Base-by-base conservation (phyloP, 139 green algal species). In the Chlorella sp. region DNA sequence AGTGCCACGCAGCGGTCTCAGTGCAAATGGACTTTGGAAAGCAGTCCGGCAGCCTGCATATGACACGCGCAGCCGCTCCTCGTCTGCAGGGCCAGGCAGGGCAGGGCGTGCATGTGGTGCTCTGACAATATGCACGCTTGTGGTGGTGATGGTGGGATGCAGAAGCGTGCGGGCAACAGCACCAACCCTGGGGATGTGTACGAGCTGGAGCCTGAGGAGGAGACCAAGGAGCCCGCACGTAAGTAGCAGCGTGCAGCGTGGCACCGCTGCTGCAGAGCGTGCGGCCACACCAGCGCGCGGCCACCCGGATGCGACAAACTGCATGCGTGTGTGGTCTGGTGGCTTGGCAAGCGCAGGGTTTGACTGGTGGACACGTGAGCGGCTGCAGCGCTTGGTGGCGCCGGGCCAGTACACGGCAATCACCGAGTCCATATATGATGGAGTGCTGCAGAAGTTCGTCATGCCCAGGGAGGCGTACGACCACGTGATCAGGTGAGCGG, bases 391-490 rank as follows among this genome's bases (percentile, higher is more conserved):
- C 42, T 24, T 82, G 59, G 35, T 74, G 66, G 67, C 67, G 0
- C 76, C 71, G 1, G 61, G 55, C 4, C 55, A 72, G 59, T 63
- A 70, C 70, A 72, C 72, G 24, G 71, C 72, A 24, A 30, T 42
- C 59, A 33, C 31, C 6, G 65, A 72, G 65, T 72, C 75, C 64
- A 64, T 83, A 33, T 70, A 83, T 49, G 77, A 83, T 36, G 77
- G 77, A 3, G 35, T 83, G 50, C 73, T 83, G 69, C 77, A 83
- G 69, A 67, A 67, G 24, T 83, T 77, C 31, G 73, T 83, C 23
- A 27, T 67, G 59, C 77, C 73, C 6, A 29, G 77, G 26, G 77
- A 77, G 30, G 67, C 70, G 31, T 61, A 79, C 50, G 51, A 83
- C 62, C 65, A 55, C 35, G 35, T 69, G 23, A 68, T 83, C 20